A percentile compares a stretch with the other conserved stretches of the same genome.
phyloP scores from a whole-genome alignment of 1,284 basidiomycete species.

The Cryptococcus sp. region DNA sequence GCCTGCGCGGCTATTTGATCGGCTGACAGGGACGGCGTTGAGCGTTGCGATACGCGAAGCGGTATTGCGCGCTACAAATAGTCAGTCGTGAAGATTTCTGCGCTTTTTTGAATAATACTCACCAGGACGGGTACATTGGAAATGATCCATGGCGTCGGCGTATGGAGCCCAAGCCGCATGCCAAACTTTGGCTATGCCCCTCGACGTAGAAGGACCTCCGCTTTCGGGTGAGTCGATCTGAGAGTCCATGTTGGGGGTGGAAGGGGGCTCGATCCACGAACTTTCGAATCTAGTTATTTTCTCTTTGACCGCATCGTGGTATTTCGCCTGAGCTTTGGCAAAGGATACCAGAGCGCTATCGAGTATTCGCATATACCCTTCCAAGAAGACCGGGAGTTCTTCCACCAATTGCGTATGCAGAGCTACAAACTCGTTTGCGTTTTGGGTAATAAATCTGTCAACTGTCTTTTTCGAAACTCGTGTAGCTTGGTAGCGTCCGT shows the following conservation, averaged over 20 bases:
- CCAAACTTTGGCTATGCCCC: conserved; percentile 36
- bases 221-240: neutral
- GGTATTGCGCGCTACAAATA: conserved; percentile 9
- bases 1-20: conserved; percentile 1
- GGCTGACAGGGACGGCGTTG: conserved; percentile 18
- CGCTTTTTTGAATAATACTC: conserved; percentile 9
- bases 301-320: conserved; percentile 28
- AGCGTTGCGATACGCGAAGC: conserved; percentile 25
- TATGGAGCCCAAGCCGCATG: conserved; percentile 34
- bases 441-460: conserved; percentile 36
- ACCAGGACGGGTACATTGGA: conserved; percentile 35
- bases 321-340: conserved; percentile 42
- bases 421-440: conserved; percentile 50
- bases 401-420: conserved; percentile 53
- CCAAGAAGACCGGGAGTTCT: conserved; percentile 50
- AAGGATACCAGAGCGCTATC: conserved; percentile 45
- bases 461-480: conserved; percentile 31
- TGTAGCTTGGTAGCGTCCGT: conserved; percentile 40
- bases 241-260: conserved; percentile 5
- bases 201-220: conserved; percentile 9
- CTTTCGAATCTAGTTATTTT: conserved; percentile 25
- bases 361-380: conserved; percentile 46
- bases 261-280: conserved; percentile 23
- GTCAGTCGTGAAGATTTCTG: conserved; percentile 2
- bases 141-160: conserved; percentile 38